Evolutionary conservation across 352 stramenopile species (phyloP).

Genomic region (Phytophthora sp.): DNA sequence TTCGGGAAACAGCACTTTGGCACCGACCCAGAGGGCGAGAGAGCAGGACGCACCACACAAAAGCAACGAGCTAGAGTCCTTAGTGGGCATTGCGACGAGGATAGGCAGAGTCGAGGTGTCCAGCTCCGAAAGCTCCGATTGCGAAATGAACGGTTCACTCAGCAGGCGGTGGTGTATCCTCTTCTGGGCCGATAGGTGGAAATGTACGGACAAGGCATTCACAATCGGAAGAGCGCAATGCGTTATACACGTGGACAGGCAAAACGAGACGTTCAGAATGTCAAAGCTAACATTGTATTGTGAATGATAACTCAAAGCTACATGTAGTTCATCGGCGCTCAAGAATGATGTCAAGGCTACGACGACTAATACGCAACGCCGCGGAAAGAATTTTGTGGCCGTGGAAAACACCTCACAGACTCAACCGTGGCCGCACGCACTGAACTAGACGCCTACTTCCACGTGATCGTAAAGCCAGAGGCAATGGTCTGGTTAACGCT

Average conservation of each 20-base stretch:
- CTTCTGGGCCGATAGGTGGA: too few species aligned
- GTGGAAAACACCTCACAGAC: too few species aligned
- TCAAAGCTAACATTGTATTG: constrained; percentile 2
- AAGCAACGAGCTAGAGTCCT: constrained; percentile 1
- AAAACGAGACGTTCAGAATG: too few species aligned
- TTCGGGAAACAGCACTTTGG: constrained; percentile 12
- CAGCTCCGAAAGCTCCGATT: constrained; percentile 1
- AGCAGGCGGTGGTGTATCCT: too few species aligned
- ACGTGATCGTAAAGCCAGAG: constrained; percentile 32
- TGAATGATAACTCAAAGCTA: neutral
- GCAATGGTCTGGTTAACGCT: constrained; percentile 28
- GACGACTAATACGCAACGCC: neutral
- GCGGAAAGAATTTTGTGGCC: too few species aligned
- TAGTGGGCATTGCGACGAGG: neutral
- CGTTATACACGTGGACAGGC: neutral
- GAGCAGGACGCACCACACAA: constrained; percentile 22
- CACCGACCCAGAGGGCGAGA: constrained; percentile 13
- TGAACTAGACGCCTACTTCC: constrained; percentile 14
- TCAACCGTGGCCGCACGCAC: neutral
- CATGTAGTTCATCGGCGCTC: neutral
- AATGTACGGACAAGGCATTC: too few species aligned
- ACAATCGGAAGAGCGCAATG: neutral
- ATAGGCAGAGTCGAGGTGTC: neutral
- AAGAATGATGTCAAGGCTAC: neutral
- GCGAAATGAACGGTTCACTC: constrained; percentile 10